Conservation (phyloP, 257 asterid species). For the Penstemon newberryi region DNA sequence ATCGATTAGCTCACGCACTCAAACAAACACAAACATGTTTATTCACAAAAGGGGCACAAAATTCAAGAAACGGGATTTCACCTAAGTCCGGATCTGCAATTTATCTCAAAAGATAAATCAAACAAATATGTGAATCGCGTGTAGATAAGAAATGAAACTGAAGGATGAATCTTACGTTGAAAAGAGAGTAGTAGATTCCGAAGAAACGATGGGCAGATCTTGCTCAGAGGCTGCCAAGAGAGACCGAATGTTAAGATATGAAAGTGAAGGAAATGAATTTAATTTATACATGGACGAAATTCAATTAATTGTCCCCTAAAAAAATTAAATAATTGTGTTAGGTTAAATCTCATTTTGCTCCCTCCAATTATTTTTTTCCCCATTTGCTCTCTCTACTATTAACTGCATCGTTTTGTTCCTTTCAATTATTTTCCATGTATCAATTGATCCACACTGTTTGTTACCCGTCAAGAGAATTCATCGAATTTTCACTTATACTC, state of each 20-base stretch:
- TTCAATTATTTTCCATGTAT: too few relatives aligned
- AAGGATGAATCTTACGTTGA: constrained; percentile 9
- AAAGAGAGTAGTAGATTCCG: not conserved
- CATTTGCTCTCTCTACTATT: too few relatives aligned
- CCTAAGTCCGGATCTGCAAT: constrained; percentile 21
- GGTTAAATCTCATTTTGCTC: too few relatives aligned
- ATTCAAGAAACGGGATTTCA: constrained; percentile 16
- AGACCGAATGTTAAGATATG: not conserved
- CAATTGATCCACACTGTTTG: too few relatives aligned
- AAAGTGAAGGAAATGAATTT: too few relatives aligned
- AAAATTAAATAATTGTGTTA: too few relatives aligned
- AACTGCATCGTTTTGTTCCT: too few relatives aligned
- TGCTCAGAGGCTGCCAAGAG: constrained; percentile 15
- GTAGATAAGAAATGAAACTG: not conserved
- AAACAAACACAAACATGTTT: not conserved
- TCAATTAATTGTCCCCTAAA: too few relatives aligned
- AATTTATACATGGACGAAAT: too few relatives aligned
- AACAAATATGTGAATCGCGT: not conserved
- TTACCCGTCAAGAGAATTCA: too few relatives aligned
- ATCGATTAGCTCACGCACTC: not conserved
- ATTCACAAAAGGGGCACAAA: not conserved
- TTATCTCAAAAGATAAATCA: not conserved
- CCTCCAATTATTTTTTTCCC: too few relatives aligned
- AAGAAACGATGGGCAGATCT: constrained; percentile 24
- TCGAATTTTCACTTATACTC: too few relatives aligned